Conservation (phyloP, 2,329 filamentous ascomycete genomes). For the Pleoardoris graminearum region DNA sequence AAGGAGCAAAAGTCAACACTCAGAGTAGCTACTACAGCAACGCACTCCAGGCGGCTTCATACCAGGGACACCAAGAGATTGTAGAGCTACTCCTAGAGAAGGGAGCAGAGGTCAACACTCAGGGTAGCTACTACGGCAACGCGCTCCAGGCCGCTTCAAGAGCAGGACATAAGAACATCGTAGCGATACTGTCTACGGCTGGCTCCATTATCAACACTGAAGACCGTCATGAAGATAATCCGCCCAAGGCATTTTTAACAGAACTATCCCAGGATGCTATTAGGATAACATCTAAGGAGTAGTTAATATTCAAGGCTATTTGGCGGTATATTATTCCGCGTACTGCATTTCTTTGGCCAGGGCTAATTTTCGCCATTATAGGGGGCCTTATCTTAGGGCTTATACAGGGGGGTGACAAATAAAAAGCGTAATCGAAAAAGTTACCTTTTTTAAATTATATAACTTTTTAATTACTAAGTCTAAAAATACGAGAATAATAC, state of each 20-base stretch:
- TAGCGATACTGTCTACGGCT: neutral
- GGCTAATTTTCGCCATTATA: neutral
- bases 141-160: neutral
- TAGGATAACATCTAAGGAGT: neutral
- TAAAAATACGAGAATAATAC: too few species aligned
- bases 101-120: neutral
- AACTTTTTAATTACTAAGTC: too few species aligned
- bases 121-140: too few species aligned
- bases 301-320: neutral
- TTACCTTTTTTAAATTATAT: too few species aligned
- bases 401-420: too few species aligned
- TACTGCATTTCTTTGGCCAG: neutral
- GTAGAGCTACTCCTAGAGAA: neutral
- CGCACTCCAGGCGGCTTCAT: conserved; percentile 20
- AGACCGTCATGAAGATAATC: neutral
- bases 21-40: neutral
- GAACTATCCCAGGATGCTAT: neutral
- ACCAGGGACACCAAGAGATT: neutral
- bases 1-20: too few species aligned
- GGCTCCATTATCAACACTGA: neutral
- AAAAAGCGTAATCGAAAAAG: too few species aligned
- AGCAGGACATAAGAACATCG: neutral
- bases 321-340: neutral
- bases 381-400: neutral
- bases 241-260: neutral